Evolutionary conservation across 371 early-diverging fungal species (phyloP), one percentile per base, ranked within the genome.

Genomic region (Mortierella sp.): DNA sequence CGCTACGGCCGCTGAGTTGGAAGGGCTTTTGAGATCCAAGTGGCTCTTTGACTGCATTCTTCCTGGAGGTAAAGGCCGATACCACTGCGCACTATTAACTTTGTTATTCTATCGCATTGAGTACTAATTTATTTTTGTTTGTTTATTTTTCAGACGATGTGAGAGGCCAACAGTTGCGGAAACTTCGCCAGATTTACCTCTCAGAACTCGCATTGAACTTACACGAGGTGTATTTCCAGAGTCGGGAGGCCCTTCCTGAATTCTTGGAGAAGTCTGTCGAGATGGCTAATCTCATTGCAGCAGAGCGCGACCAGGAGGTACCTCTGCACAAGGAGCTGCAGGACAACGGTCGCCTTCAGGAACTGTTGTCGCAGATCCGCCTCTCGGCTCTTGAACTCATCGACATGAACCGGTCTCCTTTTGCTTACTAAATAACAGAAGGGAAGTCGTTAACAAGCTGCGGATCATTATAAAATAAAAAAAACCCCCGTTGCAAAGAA

Each of bases 131-230:
- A 6, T 48, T 42, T 34, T 57, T 57, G 7, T 65, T 21, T 14
- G n/a, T 26, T 44, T 50, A 24, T n/a, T 48, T 48, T 11, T 13
- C 72, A 84, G 85, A 84, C 57, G 73, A 47, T 42, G 48, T 34
- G 7, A 78, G 85, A 73, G 80, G 80, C 47, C 57, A 80, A 47
- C 82, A 86, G 34, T 45, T 86, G 71, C 63, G 42, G 45, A 72
- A 63, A 26, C 75, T 86, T 42, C 87, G 87, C 42, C 82, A 80
- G 68, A 74, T 86, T 38, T 86, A 86, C 63, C 75, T 86, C 48
- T 82, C 87, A 0, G 87, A 86, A 54, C 72, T 82, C 70, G 79
- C 82, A 57, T 78, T 86, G 75, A 82, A 82, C 78, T 48, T 86
- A 73, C 80, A 86, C 65, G 55, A 73, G 65, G 76, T 86, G 48